These are phyloP conservation scores for Saccharomyces uvarum DNA, from an alignment of 1,139 yeast species.

Conservation along the genomic window DNA sequence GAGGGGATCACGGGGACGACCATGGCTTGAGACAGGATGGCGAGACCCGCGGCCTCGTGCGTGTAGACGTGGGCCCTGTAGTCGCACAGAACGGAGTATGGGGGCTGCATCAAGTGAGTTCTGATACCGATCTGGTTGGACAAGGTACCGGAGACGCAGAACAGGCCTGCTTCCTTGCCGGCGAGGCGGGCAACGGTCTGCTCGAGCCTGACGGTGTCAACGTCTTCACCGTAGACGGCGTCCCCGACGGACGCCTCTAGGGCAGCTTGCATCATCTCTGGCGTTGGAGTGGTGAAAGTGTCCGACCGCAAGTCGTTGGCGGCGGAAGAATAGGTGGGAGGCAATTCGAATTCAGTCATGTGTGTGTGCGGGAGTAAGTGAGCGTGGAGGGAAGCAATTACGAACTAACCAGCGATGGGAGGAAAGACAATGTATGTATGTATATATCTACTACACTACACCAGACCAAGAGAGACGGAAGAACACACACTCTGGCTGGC, in stretches of 20 bases:
- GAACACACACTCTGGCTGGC: not conserved
- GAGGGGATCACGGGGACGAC: conserved; percentile 73
- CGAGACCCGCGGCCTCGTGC: conserved; percentile 87
- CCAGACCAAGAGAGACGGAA: not conserved
- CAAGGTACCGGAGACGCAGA: conserved; percentile 83
- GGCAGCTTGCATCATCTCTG: conserved; percentile 61
- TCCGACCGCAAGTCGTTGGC: conserved; percentile 69
- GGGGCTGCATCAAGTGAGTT: conserved; percentile 74
- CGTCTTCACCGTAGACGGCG: conserved; percentile 81
- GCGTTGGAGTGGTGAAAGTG: conserved; percentile 88
- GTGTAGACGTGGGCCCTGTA: conserved; percentile 75
- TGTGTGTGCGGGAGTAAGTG: not conserved
- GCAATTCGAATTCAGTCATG: conserved; percentile 20
- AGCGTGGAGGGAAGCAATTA: not conserved
- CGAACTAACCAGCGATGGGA: not conserved
- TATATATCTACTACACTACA: not conserved
- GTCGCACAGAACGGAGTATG: conserved; percentile 78
- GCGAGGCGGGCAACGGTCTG: conserved; percentile 56
- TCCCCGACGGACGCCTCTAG: conserved; percentile 67
- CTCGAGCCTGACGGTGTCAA: conserved; percentile 59
- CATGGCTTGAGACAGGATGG: conserved; percentile 87
- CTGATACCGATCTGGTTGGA: conserved; percentile 84
- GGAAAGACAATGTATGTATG: not conserved
- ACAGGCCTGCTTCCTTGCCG: conserved; percentile 79
- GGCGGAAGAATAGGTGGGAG: conserved; percentile 33